Percentiles rank a stretch among this genome's conserved stretches.
Evolutionary conservation across 116 monocot genomes (phyloP).

Genomic region (Cymodocea nodosa): DNA sequence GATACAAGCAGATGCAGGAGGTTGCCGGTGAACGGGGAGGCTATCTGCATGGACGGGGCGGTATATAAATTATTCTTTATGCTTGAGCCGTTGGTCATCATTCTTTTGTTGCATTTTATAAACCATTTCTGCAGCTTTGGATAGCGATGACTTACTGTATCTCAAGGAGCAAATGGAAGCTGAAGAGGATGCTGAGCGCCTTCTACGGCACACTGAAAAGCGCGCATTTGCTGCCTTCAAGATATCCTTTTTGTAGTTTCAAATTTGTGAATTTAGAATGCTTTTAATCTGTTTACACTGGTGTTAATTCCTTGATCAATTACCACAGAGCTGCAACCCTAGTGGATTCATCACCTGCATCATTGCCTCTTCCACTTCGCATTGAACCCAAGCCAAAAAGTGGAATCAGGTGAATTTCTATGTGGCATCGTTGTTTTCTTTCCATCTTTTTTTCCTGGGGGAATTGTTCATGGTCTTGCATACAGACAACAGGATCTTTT

Average conservation of each 20-base stretch:
- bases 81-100: neutral
- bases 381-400: conserved; percentile 98
- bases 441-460: neutral
- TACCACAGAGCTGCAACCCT: conserved; percentile 76
- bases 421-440: neutral
- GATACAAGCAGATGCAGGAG: conserved; percentile 95
- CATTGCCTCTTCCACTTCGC: conserved; percentile 68
- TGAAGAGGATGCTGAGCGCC: conserved; percentile 97
- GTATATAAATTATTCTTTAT: conserved; percentile 18
- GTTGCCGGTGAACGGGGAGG: conserved; percentile 99
- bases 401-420: conserved; percentile 53
- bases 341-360: conserved; percentile 68
- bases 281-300: neutral
- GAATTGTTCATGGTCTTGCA: neutral
- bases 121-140: conserved; percentile 51
- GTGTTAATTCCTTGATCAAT: conserved; percentile 27
- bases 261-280: neutral
- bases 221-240: conserved; percentile 98
- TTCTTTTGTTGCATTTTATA: neutral
- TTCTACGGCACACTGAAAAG: conserved; percentile 89
- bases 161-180: conserved; percentile 99
- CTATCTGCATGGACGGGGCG: conserved; percentile 97
- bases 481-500: conserved; percentile 90
- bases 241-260: conserved; percentile 32
- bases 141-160: conserved; percentile 96